These are phyloP conservation scores for Luvunga scandens DNA, from an alignment of 345 rosid species.

Conservation along the genomic window DNA sequence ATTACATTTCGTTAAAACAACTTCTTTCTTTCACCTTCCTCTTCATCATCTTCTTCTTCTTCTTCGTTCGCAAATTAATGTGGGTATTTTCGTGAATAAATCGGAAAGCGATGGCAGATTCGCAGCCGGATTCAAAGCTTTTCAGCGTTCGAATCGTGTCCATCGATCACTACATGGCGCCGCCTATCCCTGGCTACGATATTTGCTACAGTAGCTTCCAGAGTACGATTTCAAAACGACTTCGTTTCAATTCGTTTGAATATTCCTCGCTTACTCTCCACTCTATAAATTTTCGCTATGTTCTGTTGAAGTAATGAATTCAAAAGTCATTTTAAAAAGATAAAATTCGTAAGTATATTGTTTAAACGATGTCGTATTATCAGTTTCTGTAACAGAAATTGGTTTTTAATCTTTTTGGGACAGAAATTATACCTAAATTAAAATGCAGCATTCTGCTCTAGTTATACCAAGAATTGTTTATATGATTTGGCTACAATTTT, in stretches of 20 bases:
- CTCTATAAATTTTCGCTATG: neutral
- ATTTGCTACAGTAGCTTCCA: constrained; percentile 80
- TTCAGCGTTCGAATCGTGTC: constrained; percentile 84
- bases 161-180: constrained; percentile 80
- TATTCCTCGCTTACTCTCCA: neutral
- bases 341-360: neutral
- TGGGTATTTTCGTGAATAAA: neutral
- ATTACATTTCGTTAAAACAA: neutral
- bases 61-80: neutral
- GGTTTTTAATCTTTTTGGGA: neutral
- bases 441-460: neutral
- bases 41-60: no score
- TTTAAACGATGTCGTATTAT: neutral
- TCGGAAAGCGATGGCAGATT: constrained; percentile 37
- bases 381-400: no score
- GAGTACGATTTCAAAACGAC: constrained; percentile 35
- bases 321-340: no score
- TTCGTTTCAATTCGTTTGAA: neutral
- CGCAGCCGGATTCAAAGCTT: constrained; percentile 44
- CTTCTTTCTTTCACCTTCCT: neutral
- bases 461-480: neutral
- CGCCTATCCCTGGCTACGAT: constrained; percentile 72
- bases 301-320: neutral
- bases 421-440: neutral
- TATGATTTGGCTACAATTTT: neutral